phyloP scores from a whole-genome alignment of 2,329 filamentous ascomycete genomes.

The Cladosporium sp. region DNA sequence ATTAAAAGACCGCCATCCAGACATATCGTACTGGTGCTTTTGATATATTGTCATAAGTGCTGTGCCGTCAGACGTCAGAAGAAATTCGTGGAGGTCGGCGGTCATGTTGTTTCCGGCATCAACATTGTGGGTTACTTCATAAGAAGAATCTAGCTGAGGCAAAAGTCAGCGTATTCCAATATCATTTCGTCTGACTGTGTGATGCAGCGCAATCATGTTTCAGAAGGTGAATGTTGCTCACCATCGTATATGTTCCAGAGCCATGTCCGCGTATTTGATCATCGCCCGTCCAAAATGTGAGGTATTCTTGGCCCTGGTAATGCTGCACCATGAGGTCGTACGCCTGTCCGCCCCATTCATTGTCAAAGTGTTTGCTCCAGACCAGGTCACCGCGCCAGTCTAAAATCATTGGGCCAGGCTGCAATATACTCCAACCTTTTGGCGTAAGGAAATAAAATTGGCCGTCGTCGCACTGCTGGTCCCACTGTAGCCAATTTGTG shows the following conservation, averaged over 20 bases:
- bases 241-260: conserved; percentile 31
- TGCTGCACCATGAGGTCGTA: conserved; percentile 35
- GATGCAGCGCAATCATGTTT: neutral
- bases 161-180: neutral
- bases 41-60: conserved; percentile 44
- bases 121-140: conserved; percentile 40
- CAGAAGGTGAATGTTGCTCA: neutral
- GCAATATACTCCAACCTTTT: conserved; percentile 23
- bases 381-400: conserved; percentile 27
- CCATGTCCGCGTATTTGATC: conserved; percentile 34
- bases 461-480: conserved; percentile 20
- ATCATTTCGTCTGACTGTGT: neutral
- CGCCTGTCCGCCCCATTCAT: conserved; percentile 28
- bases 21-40: conserved; percentile 17
- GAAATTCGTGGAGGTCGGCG: conserved; percentile 46
- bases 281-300: conserved; percentile 40
- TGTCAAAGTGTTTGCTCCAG: conserved; percentile 28
- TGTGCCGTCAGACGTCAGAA: conserved; percentile 42
- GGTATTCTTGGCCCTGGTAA: conserved; percentile 34
- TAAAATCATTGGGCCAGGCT: conserved; percentile 32
- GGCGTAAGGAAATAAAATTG: conserved; percentile 27
- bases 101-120: conserved; percentile 37
- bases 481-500: conserved; percentile 22
- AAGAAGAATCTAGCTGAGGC: conserved; percentile 25
- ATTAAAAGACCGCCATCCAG: conserved; percentile 27